These are phyloP conservation scores for Backusella sp. DNA, from an alignment of 192 early-diverging fungal species.

Conservation along the genomic window DNA sequence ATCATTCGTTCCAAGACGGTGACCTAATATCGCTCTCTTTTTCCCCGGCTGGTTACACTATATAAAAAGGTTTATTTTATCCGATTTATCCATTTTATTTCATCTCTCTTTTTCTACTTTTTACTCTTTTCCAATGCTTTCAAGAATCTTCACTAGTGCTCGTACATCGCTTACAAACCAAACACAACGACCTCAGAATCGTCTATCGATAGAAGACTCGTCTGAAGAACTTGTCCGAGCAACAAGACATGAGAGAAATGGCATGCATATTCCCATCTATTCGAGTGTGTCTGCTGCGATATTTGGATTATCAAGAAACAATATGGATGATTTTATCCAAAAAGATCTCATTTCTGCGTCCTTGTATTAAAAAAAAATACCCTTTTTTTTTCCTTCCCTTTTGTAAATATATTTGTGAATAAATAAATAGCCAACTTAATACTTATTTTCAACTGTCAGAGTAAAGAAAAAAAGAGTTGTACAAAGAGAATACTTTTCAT, in stretches of 20 bases:
- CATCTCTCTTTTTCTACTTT: not conserved
- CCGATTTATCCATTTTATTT: not conserved
- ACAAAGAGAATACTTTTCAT: not conserved
- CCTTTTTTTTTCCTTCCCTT: not conserved
- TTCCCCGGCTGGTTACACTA: not conserved
- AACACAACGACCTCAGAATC: not conserved
- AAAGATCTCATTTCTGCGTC: conserved; percentile 21
- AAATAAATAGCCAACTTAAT: not conserved
- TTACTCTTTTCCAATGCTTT: not conserved
- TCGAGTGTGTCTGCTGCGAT: not conserved
- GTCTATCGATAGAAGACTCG: conserved; percentile 4
- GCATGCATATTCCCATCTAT: not conserved
- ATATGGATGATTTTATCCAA: conserved; percentile 23
- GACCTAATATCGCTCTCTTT: not conserved
- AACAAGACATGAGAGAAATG: not conserved
- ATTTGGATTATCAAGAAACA: conserved; percentile 10
- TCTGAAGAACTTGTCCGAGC: conserved; percentile 10
- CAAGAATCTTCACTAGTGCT: not conserved
- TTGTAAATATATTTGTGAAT: not conserved
- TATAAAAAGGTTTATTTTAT: not conserved
- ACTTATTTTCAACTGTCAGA: no score
- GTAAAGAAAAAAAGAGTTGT: not conserved
- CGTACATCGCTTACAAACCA: not conserved
- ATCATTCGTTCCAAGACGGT: not conserved
- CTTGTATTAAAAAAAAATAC: not conserved